Percentiles rank a stretch among this genome's conserved stretches.
phyloP scores from a whole-genome alignment of 768 basidiomycete species.

The Lentinula raphanica region DNA sequence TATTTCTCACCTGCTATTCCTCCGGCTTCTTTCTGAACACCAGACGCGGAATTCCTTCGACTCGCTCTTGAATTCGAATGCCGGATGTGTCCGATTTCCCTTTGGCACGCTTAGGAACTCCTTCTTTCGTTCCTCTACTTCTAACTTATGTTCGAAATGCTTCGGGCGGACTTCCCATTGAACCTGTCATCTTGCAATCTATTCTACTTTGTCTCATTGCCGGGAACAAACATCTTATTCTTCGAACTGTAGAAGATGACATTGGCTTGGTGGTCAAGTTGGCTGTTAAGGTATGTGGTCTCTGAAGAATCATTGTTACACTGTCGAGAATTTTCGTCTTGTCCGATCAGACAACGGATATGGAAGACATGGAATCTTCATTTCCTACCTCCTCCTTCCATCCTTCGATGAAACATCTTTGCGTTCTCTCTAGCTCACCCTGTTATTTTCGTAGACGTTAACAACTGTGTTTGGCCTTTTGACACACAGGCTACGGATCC shows the following conservation, averaged over 20 bases:
- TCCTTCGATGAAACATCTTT: too few species aligned
- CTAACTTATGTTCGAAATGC: slow-evolving; percentile 40
- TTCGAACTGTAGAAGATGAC: slow-evolving; percentile 64
- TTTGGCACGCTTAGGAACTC: slow-evolving; percentile 33
- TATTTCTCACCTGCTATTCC: too few species aligned
- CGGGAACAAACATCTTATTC: slow-evolving; percentile 56
- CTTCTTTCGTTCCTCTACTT: slow-evolving; percentile 45
- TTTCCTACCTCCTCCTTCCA: neutral
- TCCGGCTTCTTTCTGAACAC: too few species aligned
- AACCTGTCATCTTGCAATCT: slow-evolving; percentile 60
- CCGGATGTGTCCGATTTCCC: slow-evolving; percentile 19
- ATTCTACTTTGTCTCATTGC: slow-evolving; percentile 62
- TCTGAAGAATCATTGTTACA: neutral
- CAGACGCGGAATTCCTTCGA: neutral
- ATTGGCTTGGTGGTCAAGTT: slow-evolving; percentile 54
- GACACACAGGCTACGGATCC: slow-evolving; percentile 6
- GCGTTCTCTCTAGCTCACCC: neutral
- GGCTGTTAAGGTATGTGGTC: slow-evolving; percentile 45
- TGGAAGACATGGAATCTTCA: neutral
- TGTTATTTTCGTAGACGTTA: slow-evolving; percentile 41
- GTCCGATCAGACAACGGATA: neutral
- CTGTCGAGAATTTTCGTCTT: neutral
- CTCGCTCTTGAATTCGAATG: neutral
- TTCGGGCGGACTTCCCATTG: slow-evolving; percentile 43
- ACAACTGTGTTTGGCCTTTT: slow-evolving; percentile 53